phyloP scores from a whole-genome alignment of 176 grass and related monocot genomes.

The barley (Hordeum vulgare) region DNA sequence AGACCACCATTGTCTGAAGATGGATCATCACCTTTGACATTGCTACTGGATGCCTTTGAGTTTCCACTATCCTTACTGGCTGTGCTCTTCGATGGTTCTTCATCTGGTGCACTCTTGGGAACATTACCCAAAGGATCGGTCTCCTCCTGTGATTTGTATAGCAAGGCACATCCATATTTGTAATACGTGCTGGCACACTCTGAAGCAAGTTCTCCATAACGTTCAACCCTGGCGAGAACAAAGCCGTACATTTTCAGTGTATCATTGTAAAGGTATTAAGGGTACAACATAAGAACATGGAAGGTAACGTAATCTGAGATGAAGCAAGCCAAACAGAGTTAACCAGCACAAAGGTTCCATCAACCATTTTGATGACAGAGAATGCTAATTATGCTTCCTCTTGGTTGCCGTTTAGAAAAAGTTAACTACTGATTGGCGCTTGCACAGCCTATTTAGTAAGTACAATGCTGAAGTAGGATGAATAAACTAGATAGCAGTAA shows the following conservation, averaged over 20 bases:
- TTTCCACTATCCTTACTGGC: slow-evolving; percentile 34
- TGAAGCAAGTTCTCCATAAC: slow-evolving; percentile 70
- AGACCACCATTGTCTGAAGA: slow-evolving; percentile 25
- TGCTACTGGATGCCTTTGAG: slow-evolving; percentile 52
- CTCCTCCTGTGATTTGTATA: slow-evolving; percentile 94
- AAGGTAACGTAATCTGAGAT: not conserved
- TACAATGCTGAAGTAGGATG: not conserved
- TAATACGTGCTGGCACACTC: slow-evolving; percentile 91
- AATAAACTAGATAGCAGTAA: not conserved
- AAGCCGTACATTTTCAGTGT: not conserved
- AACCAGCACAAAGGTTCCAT: not conserved
- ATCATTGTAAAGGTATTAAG: not conserved
- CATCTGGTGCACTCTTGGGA: slow-evolving; percentile 47
- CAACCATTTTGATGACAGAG: not conserved
- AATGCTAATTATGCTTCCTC: not conserved
- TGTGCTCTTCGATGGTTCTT: slow-evolving; percentile 54
- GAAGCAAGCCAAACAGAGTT: not conserved
- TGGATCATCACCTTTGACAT: slow-evolving; percentile 29
- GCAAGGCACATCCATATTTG: slow-evolving; percentile 81
- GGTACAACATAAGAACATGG: not conserved
- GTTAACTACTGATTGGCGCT: not conserved
- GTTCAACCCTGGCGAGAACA: slow-evolving; percentile 33
- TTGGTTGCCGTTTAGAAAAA: not conserved
- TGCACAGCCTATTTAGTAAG: not conserved
- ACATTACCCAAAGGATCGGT: slow-evolving; percentile 73